Conservation (phyloP, 2,329 filamentous ascomycete species). For the Phaeosphaeria sp. region DNA sequence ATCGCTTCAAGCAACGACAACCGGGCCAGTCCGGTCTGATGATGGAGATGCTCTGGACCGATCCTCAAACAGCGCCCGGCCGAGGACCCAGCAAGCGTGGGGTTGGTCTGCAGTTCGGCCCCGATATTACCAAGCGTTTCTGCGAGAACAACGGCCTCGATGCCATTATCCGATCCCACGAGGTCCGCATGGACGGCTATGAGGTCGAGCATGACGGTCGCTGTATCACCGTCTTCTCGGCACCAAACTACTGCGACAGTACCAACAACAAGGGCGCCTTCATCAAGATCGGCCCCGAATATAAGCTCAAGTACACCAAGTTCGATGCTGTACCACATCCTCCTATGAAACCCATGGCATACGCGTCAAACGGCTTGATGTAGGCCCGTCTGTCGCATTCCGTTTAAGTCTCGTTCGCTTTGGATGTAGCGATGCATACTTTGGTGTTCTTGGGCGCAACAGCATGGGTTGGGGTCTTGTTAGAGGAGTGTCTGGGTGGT, state of each 20-base stretch:
- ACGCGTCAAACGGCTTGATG: constrained; percentile 84
- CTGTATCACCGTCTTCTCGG: constrained; percentile 99
- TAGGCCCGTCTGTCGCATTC: constrained; percentile 44
- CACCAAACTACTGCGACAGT: constrained; percentile 95
- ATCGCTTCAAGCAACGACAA: constrained; percentile 88
- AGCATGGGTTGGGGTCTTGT: constrained; percentile 32
- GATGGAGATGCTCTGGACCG: constrained; percentile 99
- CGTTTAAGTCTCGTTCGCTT: constrained; percentile 20
- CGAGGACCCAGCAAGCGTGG: constrained; percentile 95
- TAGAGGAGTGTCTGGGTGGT: constrained; percentile 14
- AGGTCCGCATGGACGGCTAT: constrained; percentile 99
- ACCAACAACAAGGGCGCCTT: constrained; percentile 98
- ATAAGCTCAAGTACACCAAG: constrained; percentile 89
- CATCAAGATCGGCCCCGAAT: constrained; percentile 92
- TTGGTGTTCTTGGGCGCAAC: constrained; percentile 45
- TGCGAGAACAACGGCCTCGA: constrained; percentile 95
- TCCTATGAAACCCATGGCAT: constrained; percentile 91
- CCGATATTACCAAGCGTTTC: constrained; percentile 94
- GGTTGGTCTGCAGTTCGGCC: constrained; percentile 95
- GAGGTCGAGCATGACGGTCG: constrained; percentile 95
- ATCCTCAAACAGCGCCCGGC: constrained; percentile 85
- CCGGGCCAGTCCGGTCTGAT: constrained; percentile 93
- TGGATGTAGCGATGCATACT: constrained; percentile 43
- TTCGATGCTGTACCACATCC: constrained; percentile 98
- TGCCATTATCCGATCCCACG: constrained; percentile 94